Percentiles rank a stretch among this genome's conserved stretches.
Conservation (phyloP, 73 alveolate genomes). For the Paramecium sonneborni region DNA sequence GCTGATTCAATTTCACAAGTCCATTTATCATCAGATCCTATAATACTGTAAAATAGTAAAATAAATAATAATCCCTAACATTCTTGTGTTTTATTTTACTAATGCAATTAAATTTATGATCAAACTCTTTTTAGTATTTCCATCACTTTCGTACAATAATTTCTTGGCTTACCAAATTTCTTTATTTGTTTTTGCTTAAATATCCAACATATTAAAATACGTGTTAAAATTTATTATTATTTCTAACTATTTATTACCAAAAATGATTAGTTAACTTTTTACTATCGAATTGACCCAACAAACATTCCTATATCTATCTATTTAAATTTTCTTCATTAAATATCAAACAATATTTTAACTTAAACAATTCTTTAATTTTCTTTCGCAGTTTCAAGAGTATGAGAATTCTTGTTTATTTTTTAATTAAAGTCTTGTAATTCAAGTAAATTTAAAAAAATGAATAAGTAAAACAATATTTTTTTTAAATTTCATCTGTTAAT, state of each 20-base stretch:
- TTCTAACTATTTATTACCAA: background rate
- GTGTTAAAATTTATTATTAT: background rate
- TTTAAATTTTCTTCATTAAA: background rate
- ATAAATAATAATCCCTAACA: background rate
- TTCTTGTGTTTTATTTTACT: background rate
- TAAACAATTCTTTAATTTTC: background rate
- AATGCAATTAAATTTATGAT: background rate
- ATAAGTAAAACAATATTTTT: background rate
- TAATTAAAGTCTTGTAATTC: background rate
- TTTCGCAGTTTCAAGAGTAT: background rate
- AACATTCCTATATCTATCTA: too few relatives aligned
- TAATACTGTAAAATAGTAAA: background rate
- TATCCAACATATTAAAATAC: constrained; percentile 37
- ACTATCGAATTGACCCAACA: too few relatives aligned
- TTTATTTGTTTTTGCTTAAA: background rate
- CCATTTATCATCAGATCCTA: constrained; percentile 58
- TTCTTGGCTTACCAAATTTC: constrained; percentile 54
- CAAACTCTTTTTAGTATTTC: background rate
- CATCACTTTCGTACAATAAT: constrained; percentile 22
- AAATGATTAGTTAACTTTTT: too few relatives aligned
- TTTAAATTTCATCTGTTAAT: background rate
- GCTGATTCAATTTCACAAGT: constrained; percentile 62
- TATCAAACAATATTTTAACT: background rate
- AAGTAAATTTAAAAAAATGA: background rate
- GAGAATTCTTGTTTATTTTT: background rate